phyloP scores from a whole-genome alignment of 805 yeast species.

The Cyberlindnera mycetangii region DNA sequence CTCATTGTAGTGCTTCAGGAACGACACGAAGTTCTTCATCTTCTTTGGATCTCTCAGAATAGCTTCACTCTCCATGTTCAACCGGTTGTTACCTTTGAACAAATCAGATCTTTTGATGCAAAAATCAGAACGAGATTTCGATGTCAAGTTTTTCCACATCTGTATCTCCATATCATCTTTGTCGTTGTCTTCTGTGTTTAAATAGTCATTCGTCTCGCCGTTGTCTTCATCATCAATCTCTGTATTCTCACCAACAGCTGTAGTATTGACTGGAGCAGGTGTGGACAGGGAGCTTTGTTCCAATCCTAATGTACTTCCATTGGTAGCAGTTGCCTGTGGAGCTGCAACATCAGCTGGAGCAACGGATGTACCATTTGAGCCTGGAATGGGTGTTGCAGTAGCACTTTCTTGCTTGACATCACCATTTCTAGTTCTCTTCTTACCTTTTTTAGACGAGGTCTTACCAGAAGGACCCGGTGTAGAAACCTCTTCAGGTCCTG shows the following conservation, averaged over 20 bases:
- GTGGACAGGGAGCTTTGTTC: conserved; percentile 4
- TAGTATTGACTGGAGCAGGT: not conserved
- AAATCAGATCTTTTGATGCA: conserved; percentile 65
- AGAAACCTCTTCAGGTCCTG: conserved; percentile 26
- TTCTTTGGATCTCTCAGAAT: conserved; percentile 59
- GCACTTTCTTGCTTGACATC: conserved; percentile 29
- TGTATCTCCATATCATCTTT: conserved; percentile 69
- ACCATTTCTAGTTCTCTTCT: conserved; percentile 36
- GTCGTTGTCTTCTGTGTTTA: conserved; percentile 55
- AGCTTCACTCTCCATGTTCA: conserved; percentile 71
- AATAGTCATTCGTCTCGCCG: conserved; percentile 39
- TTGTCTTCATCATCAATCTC: conserved; percentile 31
- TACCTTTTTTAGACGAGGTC: conserved; percentile 37
- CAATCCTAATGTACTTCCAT: not conserved
- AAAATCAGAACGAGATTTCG: conserved; percentile 73
- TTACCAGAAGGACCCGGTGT: conserved; percentile 30
- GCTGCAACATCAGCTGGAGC: not conserved
- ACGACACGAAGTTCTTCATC: conserved; percentile 54
- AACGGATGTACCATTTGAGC: conserved; percentile 4
- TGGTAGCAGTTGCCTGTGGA: not conserved
- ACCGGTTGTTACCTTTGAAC: conserved; percentile 52
- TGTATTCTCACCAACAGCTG: conserved; percentile 7
- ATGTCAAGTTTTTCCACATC: conserved; percentile 81
- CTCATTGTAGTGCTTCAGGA: conserved; percentile 30
- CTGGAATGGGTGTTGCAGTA: conserved; percentile 11